These are phyloP conservation scores for Allantophomopsis lycopodina DNA, from an alignment of 2,329 filamentous ascomycete species.

Conservation along the genomic window DNA sequence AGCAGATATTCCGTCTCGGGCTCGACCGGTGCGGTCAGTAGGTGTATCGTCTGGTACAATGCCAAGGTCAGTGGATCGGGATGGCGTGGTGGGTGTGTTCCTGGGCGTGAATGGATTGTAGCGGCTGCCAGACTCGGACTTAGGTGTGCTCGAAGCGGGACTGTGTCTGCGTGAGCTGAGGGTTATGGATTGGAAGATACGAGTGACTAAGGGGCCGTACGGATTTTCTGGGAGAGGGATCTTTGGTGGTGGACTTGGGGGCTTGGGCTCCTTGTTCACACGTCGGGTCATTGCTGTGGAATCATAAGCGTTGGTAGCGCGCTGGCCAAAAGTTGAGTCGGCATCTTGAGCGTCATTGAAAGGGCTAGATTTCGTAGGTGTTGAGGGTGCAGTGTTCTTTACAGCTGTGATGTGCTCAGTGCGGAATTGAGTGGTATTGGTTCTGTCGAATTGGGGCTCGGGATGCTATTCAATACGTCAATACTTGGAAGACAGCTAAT, in stretches of 20 bases:
- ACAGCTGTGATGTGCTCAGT: too few relatives aligned
- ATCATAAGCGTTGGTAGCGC: conserved; percentile 1
- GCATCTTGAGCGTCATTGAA: conserved; percentile 2
- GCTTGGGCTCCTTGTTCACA: background rate
- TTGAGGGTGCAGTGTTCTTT: background rate
- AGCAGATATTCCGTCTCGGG: too few relatives aligned
- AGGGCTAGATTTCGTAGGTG: background rate
- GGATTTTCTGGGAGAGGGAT: background rate
- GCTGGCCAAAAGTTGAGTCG: conserved; percentile 2
- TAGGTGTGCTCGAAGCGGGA: too few relatives aligned
- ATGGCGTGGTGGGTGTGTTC: too few relatives aligned
- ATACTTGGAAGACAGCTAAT: too few relatives aligned
- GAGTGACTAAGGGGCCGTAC: background rate
- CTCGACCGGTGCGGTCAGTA: too few relatives aligned
- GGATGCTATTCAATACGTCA: too few relatives aligned
- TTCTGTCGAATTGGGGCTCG: conserved; percentile 2
- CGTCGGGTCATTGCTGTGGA: conserved; percentile 1
- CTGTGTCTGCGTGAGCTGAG: background rate
- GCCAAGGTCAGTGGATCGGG: too few relatives aligned
- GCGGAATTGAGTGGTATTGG: too few relatives aligned
- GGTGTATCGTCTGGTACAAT: too few relatives aligned
- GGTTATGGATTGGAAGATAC: background rate
- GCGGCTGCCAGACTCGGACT: too few relatives aligned
- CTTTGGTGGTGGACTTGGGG: background rate
- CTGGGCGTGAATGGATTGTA: too few relatives aligned